A percentile compares a stretch with the other conserved stretches of the same genome.
Evolutionary conservation across 2,329 filamentous ascomycete species (phyloP).

Genomic region (Dothiorella sarmentorum): DNA sequence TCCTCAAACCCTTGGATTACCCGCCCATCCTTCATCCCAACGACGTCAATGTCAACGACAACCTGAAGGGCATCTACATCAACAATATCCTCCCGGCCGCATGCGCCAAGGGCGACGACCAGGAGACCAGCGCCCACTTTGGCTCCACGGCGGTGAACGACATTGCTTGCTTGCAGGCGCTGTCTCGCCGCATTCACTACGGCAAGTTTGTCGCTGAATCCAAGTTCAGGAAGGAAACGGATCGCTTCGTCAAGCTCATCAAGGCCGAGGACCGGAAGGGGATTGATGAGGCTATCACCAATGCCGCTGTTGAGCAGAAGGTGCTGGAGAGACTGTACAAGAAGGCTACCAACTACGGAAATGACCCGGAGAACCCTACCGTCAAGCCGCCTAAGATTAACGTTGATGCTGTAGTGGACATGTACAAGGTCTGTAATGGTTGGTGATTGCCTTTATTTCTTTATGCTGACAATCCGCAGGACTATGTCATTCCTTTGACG

Average conservation of each 20-base stretch:
- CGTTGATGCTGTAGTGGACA: conserved; percentile 63
- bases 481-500: conserved; percentile 94
- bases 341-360: conserved; percentile 92
- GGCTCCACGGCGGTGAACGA: conserved; percentile 89
- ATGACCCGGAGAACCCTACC: conserved; percentile 67
- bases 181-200: conserved; percentile 91
- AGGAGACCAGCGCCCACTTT: conserved; percentile 90
- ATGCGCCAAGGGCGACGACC: conserved; percentile 77
- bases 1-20: conserved; percentile 85
- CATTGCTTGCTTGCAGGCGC: conserved; percentile 81
- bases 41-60: conserved; percentile 82
- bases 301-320: conserved; percentile 82
- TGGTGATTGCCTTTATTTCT: conserved; percentile 50
- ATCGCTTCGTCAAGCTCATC: conserved; percentile 79
- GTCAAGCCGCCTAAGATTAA: conserved; percentile 76
- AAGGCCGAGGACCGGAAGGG: conserved; percentile 72
- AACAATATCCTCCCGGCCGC: conserved; percentile 77
- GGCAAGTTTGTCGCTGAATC: conserved; percentile 97
- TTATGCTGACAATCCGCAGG: too few relatives aligned
- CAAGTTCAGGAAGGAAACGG: conserved; percentile 82
- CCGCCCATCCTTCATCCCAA: conserved; percentile 84
- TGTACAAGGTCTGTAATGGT: conserved; percentile 50
- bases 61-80: conserved; percentile 84
- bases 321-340: conserved; percentile 80
- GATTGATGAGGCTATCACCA: conserved; percentile 87